Evolutionary conservation across 257 asterid species (phyloP), one percentile per base, ranked within the genome.

Genomic region (Salvia miltiorrhiza): DNA sequence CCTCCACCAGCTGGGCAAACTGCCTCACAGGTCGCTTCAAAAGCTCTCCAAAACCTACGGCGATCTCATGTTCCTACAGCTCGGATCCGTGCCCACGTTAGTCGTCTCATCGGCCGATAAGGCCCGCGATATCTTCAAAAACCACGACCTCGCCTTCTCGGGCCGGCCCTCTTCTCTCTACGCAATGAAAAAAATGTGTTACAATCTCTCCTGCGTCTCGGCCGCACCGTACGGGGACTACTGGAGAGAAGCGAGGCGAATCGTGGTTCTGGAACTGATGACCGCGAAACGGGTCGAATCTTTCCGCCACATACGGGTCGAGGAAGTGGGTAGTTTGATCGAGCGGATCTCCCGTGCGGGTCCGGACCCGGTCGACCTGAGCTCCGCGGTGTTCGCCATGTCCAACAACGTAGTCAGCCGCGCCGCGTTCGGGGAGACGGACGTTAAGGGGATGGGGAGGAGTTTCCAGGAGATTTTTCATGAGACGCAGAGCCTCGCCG

Each of bases 361-460:
- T 20, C 43, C 33, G 9, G n/a, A 7, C 24, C 70, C 70, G 0
- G 54, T 77, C 2, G 71, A 83, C 37, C 9, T 81, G 2, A 83
- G 88, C 55, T 49, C 69, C 2, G 5, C 26, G 16, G 70, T 70
- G 9, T 72, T 79, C 24, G 47, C 67, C 0, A 13, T 83, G 1
- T 20, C 87, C 1, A 81, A 81, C 68, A 79, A 40, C 13, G 59
- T 85, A 7, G 77, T 81, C 9, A 37, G 79, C 13, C 81, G 85
- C 6, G 87, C 72, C 40, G 88, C 84, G n/a, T 75, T 86, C 3
- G 87, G 89, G n/a, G 41, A 43, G 7, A 40, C 2, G 11, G 30
- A 23, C 14, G 39, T 7, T 7, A 7, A 1, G 40, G 40, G 9
- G 9, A 1, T 1, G 39, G 40, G 40, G 40, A 35, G 40, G 40